Percentiles rank a stretch among this genome's conserved stretches.
These are phyloP conservation scores for Colletotrichum cordylinicola DNA, from an alignment of 2,329 filamentous ascomycete genomes.

Conservation along the genomic window DNA sequence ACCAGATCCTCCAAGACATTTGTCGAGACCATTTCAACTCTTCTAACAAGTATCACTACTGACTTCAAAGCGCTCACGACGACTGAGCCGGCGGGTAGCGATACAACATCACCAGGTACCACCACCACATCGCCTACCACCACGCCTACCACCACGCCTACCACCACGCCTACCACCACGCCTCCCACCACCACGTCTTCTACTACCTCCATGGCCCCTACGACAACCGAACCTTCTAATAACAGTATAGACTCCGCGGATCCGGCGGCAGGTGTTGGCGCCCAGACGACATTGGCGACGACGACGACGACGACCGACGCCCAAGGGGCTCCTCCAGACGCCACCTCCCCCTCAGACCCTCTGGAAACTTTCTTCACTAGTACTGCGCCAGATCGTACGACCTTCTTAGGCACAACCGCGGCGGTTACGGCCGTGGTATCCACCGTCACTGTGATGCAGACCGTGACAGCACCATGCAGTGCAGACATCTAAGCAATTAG, in stretches of 20 bases:
- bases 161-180: neutral
- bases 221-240: neutral
- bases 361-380: neutral
- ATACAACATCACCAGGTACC: neutral
- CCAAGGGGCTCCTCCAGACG: neutral
- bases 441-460: neutral
- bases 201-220: neutral
- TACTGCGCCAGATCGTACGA: neutral
- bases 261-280: neutral
- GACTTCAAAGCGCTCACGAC: neutral
- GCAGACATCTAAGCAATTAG: neutral
- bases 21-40: neutral
- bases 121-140: neutral
- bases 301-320: neutral
- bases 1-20: neutral
- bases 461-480: neutral
- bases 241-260: neutral
- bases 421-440: neutral
- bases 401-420: neutral
- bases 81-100: neutral
- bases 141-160: neutral
- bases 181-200: neutral
- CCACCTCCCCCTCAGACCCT: neutral
- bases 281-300: neutral
- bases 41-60: neutral